Evolutionary conservation across 768 basidiomycete genomes (phyloP), one percentile per base, ranked within the genome.

Genomic region (Xerocomellus chrysenteron): DNA sequence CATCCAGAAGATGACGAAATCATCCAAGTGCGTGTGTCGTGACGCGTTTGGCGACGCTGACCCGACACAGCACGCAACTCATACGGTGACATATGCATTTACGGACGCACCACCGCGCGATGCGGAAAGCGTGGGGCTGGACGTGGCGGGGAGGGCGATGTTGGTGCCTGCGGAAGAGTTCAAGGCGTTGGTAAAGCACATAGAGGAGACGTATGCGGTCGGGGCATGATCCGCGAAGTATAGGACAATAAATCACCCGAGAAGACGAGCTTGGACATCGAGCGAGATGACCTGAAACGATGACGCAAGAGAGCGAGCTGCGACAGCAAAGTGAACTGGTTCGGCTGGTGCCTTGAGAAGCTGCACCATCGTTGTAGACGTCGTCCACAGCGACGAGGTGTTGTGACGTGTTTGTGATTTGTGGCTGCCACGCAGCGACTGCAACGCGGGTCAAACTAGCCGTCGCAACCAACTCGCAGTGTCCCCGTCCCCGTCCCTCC

Each of bases 1-100:
- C 94, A 97, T 66, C 86, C 89, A 0, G 95, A 97, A 68, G 94
- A 97, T 70, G 86, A 87, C 41, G 76, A 77, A 41, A 84, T 94
- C 50, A 78, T 81, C 54, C 73, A 83, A 75, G 92, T 90, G 63
- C 16, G 28, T 13, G 35, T 32, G 7, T 7, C 10, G n/a, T 17
- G 36, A 32, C 36, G 14, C 13, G 17, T 9, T 39, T 39, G 39
- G 16, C 4, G 39, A 4, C 6, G 17, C 35, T n/a, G 39, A 39
- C n/a, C 39, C 3, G 39, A 39, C 3, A 5, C 53, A 69, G 70
- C 43, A 63, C 28, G 66, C 72, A 7, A 58, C 59, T 0, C 68
- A 70, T 28, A 30, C 46, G 5, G 43, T 50, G 30, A 60, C 59
- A 2, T 87, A 78, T 61, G 58, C 75, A 3, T 85, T 86, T 64